Base-by-base conservation (phyloP, 805 yeast genomes). In the Phaffomyces antillensis region DNA sequence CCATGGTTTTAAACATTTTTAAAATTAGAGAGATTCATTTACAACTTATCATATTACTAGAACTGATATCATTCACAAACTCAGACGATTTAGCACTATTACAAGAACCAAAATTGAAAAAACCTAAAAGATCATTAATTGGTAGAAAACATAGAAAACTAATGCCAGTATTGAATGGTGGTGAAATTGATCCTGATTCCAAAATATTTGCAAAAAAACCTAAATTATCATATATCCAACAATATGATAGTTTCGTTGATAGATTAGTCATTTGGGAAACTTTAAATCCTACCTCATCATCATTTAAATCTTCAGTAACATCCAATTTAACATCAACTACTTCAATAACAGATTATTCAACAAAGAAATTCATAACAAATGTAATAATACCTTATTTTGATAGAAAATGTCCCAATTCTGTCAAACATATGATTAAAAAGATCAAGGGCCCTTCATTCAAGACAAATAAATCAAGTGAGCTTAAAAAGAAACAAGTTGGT, bases 21-120 rank as follows among this genome's bases (percentile, higher is more conserved):
- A 79, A 77, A 49, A 64, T 74, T 3, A 61, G 83, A 32, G 84
- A 79, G 50, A 73, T 80, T 1, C 81, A 77, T 49, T 54, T 79
- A 30, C 84, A 79, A 53, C 62, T 77, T 0, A 51, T 79, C 2
- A 48, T 77, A 1, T 49, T 75, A 3, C 51, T 79, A 36, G 84
- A 79, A 50, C 44, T 76, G 4, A 56, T 78, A 3, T 50, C 58
- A 20, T 40, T 62, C 11, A 56, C 65, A 45, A 59, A 57, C 6
- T 48, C 68, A 8, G 71, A 70, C 43, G 74, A 64, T 56, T 55
- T 47, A 24, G 61, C 50, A 17, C 69, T 62, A 54, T 61, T 68
- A 53, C 30, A 62, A 44, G 35, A 45, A 39, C 36, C 39, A 33
- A 20, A 37, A 40, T 25, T 28, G 13, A 51, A 42, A 41, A 10